Percentiles rank a stretch among this genome's conserved stretches.
Evolutionary conservation across 192 early-diverging fungal species (phyloP).

Genomic region (Linnemannia exigua): DNA sequence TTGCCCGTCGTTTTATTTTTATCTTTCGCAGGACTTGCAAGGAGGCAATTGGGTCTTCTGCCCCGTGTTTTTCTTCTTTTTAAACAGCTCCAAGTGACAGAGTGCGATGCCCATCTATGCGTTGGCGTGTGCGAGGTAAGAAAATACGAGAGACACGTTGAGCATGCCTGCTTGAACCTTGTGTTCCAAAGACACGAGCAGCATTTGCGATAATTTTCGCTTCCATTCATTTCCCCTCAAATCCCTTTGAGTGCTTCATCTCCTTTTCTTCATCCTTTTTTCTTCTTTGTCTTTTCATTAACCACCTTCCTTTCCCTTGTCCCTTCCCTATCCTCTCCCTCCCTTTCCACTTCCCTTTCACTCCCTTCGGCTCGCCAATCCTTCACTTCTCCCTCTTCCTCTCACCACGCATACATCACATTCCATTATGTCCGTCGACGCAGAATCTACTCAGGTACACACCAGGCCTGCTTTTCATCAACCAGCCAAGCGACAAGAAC

Average conservation of each 20-base stretch:
- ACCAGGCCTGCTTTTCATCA: not conserved
- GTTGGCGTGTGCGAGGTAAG: too few relatives aligned
- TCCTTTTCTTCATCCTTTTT: not conserved
- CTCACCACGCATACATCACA: not conserved
- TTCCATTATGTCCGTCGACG: constrained; percentile 52
- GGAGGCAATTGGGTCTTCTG: too few relatives aligned
- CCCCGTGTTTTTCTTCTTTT: too few relatives aligned
- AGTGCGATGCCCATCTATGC: too few relatives aligned
- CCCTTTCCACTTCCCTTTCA: not conserved
- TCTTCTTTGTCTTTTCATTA: not conserved
- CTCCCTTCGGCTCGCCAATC: not conserved
- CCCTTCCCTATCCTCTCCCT: too few relatives aligned
- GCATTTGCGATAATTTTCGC: constrained; percentile 22
- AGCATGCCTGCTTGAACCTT: too few relatives aligned
- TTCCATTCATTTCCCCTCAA: constrained; percentile 12
- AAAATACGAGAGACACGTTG: too few relatives aligned
- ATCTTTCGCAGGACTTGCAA: too few relatives aligned
- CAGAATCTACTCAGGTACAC: constrained; percentile 52
- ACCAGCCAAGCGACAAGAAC: not conserved
- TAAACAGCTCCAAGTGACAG: too few relatives aligned
- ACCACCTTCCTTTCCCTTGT: not conserved
- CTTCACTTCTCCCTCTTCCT: not conserved
- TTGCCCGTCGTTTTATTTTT: too few relatives aligned
- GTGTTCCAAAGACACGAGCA: too few relatives aligned
- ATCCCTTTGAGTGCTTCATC: not conserved